Conservation (phyloP, 2,329 filamentous ascomycete species). For the Pseudodiploospora longispora region DNA sequence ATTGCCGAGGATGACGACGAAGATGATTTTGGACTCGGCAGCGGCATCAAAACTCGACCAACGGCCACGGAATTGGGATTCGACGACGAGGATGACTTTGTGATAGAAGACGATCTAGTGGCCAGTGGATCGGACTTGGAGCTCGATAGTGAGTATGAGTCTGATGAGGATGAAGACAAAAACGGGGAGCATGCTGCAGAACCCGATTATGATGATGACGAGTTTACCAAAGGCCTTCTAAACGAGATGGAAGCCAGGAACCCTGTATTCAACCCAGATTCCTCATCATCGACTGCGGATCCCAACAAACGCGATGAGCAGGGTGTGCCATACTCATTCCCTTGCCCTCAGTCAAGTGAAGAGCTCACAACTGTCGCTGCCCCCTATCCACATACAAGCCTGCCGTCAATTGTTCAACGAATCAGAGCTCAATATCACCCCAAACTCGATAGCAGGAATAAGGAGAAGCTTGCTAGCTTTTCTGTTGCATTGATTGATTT, state of each 20-base stretch:
- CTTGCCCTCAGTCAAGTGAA: slow-evolving; percentile 70
- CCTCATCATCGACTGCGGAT: slow-evolving; percentile 29
- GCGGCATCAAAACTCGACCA: slow-evolving; percentile 47
- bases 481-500: slow-evolving; percentile 57
- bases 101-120: slow-evolving; percentile 81
- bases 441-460: slow-evolving; percentile 77
- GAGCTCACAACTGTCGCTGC: slow-evolving; percentile 64
- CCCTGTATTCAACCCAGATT: slow-evolving; percentile 40
- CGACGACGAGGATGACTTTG: slow-evolving; percentile 90
- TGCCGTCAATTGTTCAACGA: slow-evolving; percentile 75
- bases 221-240: slow-evolving; percentile 64
- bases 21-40: slow-evolving; percentile 53
- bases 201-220: slow-evolving; percentile 50
- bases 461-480: slow-evolving; percentile 67
- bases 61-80: slow-evolving; percentile 60
- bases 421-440: slow-evolving; percentile 91
- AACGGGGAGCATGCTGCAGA: slow-evolving; percentile 28
- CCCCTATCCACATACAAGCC: slow-evolving; percentile 52
- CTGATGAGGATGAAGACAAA: slow-evolving; percentile 38
- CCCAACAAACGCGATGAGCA: slow-evolving; percentile 37
- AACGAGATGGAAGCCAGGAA: slow-evolving; percentile 49
- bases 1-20: slow-evolving; percentile 33
- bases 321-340: slow-evolving; percentile 73
- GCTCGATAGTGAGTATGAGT: slow-evolving; percentile 45
- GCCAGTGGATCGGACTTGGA: slow-evolving; percentile 71